Conservation (phyloP, 2,329 filamentous ascomycete genomes). For the Sclerotinia minor region DNA sequence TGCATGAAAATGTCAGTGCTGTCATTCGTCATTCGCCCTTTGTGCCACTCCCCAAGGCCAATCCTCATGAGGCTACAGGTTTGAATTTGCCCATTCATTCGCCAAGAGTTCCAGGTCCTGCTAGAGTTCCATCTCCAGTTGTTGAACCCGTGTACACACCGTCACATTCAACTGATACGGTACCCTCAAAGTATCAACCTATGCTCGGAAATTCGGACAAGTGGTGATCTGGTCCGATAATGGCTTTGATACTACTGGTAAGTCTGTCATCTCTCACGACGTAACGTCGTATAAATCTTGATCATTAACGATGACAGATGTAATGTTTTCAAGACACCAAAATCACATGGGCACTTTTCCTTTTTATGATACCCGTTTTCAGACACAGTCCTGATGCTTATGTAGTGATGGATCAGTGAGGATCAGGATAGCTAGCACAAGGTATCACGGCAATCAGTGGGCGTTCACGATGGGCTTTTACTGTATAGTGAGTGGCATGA, state of each 20-base stretch:
- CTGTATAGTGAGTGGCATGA: background rate
- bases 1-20: conserved; percentile 61
- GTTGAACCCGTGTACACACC: background rate
- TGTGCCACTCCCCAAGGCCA: conserved; percentile 29
- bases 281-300: background rate
- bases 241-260: background rate
- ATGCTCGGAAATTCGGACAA: conserved; percentile 14
- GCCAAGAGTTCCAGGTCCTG: conserved; percentile 8
- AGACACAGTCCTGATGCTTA: conserved; percentile 3
- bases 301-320: background rate
- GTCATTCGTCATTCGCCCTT: conserved; percentile 58
- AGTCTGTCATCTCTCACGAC: background rate
- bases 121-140: conserved; percentile 1
- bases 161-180: conserved; percentile 6
- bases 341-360: conserved; percentile 3
- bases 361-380: conserved; percentile 24
- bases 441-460: background rate
- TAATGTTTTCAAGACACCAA: background rate
- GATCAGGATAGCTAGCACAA: conserved; percentile 13
- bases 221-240: conserved; percentile 14
- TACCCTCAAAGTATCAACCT: conserved; percentile 15
- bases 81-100: conserved; percentile 18
- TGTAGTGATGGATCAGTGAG: conserved; percentile 9
- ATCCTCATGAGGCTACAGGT: conserved; percentile 19
- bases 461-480: conserved; percentile 7